These are phyloP conservation scores for Xylaria cubensis DNA, from an alignment of 495 filamentous ascomycete species.

Conservation along the genomic window DNA sequence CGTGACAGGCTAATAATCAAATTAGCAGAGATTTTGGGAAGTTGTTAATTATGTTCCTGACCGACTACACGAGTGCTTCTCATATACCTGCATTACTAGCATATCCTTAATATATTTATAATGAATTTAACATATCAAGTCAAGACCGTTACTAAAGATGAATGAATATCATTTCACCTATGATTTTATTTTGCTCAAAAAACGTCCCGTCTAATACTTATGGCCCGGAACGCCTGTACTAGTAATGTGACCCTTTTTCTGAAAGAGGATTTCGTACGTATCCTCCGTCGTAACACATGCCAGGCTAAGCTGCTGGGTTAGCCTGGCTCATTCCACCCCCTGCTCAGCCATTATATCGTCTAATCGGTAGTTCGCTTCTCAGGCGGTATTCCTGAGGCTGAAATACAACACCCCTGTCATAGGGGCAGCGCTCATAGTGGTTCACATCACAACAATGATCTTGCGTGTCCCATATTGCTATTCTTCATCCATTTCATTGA, in stretches of 20 bases:
- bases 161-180: constrained; percentile 1
- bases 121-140: background rate
- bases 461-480: constrained; percentile 4
- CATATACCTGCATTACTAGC: background rate
- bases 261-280: background rate
- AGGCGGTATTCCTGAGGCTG: constrained; percentile 7
- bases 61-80: background rate
- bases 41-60: background rate
- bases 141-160: background rate
- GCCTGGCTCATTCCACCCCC: background rate
- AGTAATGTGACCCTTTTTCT: background rate
- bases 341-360: background rate
- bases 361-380: background rate
- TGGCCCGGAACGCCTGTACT: constrained; percentile 24
- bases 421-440: constrained; percentile 15
- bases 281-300: constrained; percentile 10
- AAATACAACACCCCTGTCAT: constrained; percentile 11
- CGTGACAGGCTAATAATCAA: no score
- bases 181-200: constrained; percentile 18
- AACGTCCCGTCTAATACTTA: constrained; percentile 19
- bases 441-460: background rate
- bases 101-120: background rate
- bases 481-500: constrained; percentile 10
- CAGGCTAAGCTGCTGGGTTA: background rate
- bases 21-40: background rate